Conservation (phyloP, 352 stramenopile species). For the Globisporangium alternatum region DNA sequence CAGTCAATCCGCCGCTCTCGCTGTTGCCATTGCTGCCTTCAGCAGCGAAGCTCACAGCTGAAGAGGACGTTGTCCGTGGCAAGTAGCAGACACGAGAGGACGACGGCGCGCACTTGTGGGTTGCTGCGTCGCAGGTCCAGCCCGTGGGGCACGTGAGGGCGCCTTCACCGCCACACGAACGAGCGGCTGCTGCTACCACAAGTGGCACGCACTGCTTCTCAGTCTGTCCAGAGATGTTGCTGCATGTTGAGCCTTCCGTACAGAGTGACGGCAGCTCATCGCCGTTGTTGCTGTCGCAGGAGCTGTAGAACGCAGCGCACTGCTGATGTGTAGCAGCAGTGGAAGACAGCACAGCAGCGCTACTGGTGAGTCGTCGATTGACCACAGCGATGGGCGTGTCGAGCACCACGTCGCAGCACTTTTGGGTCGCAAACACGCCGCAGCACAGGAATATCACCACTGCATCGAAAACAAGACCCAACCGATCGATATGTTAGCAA, state of each 20-base stretch:
- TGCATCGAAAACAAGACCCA: constrained; percentile 18
- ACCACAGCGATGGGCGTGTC: constrained; percentile 22
- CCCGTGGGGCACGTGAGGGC: constrained; percentile 25
- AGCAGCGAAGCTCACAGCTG: constrained; percentile 24
- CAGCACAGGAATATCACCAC: constrained; percentile 38
- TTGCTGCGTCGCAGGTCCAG: constrained; percentile 28
- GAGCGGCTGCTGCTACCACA: constrained; percentile 11
- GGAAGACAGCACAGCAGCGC: not conserved
- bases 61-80: not conserved
- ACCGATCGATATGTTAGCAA: not conserved
- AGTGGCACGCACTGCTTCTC: constrained; percentile 23
- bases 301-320: constrained; percentile 26
- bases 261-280: constrained; percentile 21
- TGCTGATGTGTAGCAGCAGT: not conserved
- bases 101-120: constrained; percentile 22
- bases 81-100: constrained; percentile 42
- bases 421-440: constrained; percentile 38
- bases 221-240: not conserved
- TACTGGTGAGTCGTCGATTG: not conserved
- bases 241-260: constrained; percentile 34
- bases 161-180: not conserved
- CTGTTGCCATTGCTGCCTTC: constrained; percentile 18
- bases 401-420: constrained; percentile 32
- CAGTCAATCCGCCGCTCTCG: constrained; percentile 10
- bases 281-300: constrained; percentile 17